Conservation (phyloP, 441 rosid species). For the Pelargonium cotyledonis region DNA sequence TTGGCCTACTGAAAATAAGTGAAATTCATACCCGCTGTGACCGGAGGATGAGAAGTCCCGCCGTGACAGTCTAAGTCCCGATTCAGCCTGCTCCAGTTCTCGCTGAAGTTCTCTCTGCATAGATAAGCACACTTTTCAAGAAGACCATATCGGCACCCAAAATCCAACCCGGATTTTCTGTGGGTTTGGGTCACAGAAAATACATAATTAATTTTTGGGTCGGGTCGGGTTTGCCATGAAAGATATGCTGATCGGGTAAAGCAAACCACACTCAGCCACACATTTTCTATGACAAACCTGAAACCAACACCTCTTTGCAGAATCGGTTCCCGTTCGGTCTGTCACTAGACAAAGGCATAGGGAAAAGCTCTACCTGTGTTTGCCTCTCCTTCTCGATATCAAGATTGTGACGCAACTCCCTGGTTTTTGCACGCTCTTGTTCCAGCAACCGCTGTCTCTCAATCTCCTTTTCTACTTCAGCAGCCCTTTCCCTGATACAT, state of each 20-base stretch:
- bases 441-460: constrained; percentile 70
- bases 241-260: no score
- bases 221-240: no score
- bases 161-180: no score
- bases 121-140: constrained; percentile 8
- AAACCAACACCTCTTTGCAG: no score
- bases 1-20: neutral
- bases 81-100: constrained; percentile 79
- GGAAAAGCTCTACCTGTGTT: constrained; percentile 46
- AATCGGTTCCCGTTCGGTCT: no score
- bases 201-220: no score
- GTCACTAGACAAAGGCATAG: no score
- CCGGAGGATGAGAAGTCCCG: constrained; percentile 57
- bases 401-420: constrained; percentile 66
- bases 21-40: constrained; percentile 42
- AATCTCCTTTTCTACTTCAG: constrained; percentile 72
- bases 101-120: constrained; percentile 81
- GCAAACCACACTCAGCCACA: no score
- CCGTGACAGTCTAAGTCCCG: constrained; percentile 58
- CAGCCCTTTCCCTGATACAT: constrained; percentile 50
- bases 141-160: no score
- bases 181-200: no score
- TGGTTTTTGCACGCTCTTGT: constrained; percentile 68
- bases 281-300: no score
- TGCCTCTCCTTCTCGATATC: constrained; percentile 86